Conservation (phyloP, 345 rosid species). For the Aurinia saxatilis region DNA sequence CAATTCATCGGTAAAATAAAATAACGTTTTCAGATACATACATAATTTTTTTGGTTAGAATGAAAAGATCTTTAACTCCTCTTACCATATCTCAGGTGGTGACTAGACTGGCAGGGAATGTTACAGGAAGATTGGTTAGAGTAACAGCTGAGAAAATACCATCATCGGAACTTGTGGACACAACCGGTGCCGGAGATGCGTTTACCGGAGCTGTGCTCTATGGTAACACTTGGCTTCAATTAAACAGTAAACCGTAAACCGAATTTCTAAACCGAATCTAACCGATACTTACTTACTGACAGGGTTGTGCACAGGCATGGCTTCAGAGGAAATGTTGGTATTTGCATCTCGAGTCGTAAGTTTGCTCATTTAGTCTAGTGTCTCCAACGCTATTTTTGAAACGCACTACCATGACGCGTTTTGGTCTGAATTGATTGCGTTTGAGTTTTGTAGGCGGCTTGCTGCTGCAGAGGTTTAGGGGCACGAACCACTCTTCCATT, state of each 20-base stretch:
- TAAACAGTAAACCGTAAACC: neutral
- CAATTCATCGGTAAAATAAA: constrained; percentile 60
- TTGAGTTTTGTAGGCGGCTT: constrained; percentile 62
- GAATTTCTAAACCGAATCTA: neutral
- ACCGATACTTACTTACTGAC: neutral
- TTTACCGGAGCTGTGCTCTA: constrained; percentile 72
- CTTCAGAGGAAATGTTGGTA: constrained; percentile 54
- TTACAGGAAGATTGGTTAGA: constrained; percentile 52
- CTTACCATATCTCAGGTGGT: constrained; percentile 31
- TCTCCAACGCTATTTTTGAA: too few species aligned
- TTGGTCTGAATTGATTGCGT: neutral
- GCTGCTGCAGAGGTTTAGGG: constrained; percentile 72
- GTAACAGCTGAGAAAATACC: constrained; percentile 84
- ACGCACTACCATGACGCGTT: too few species aligned
- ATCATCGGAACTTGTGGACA: constrained; percentile 59
- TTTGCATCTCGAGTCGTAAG: constrained; percentile 88
- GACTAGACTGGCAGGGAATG: constrained; percentile 47
- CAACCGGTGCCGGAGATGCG: constrained; percentile 95
- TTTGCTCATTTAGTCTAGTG: too few species aligned
- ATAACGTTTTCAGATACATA: too few species aligned
- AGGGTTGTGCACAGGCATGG: constrained; percentile 63
- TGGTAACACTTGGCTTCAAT: constrained; percentile 45
- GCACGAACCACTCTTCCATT: constrained; percentile 70
- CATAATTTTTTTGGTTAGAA: too few species aligned
- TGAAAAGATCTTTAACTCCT: constrained; percentile 7